phyloP scores from a whole-genome alignment of 768 basidiomycete species.

The Galerina sulciceps region DNA sequence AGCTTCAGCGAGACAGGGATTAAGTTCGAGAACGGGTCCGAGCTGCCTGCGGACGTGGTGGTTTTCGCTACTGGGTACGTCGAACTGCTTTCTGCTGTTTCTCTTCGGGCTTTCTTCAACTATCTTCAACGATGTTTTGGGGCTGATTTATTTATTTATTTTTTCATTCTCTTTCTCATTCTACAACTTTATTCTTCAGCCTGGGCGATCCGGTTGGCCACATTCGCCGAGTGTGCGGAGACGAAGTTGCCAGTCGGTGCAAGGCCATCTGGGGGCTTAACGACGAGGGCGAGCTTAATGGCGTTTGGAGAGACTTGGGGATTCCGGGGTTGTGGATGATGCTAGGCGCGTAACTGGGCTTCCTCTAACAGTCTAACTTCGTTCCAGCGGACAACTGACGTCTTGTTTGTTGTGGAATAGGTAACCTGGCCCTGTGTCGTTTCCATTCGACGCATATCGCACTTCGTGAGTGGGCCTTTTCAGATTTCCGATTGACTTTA shows the following conservation, averaged over 20 bases:
- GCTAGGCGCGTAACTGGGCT: slow-evolving; percentile 32
- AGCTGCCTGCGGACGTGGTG: slow-evolving; percentile 56
- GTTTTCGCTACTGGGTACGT: slow-evolving; percentile 63
- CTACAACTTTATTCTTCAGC: slow-evolving; percentile 34
- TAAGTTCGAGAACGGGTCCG: slow-evolving; percentile 51
- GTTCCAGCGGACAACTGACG: neutral
- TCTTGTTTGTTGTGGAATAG: slow-evolving; percentile 19
- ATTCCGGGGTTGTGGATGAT: slow-evolving; percentile 61
- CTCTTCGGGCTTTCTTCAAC: too few relatives aligned
- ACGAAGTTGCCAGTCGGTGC: slow-evolving; percentile 13
- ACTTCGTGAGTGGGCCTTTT: slow-evolving; percentile 50
- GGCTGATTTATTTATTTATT: neutral
- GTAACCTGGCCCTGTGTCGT: slow-evolving; percentile 63
- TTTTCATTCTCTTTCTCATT: neutral
- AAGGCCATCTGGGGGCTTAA: slow-evolving; percentile 65
- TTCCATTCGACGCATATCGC: slow-evolving; percentile 74
- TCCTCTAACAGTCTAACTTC: neutral
- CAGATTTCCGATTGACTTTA: neutral
- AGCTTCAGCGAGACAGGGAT: slow-evolving; percentile 48
- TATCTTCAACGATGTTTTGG: neutral
- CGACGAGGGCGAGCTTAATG: slow-evolving; percentile 64
- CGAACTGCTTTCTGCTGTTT: neutral
- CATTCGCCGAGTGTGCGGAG: slow-evolving; percentile 34
- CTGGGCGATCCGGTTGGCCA: slow-evolving; percentile 45
- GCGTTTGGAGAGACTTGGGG: slow-evolving; percentile 41